Conservation (phyloP, 2,329 filamentous ascomycete genomes). For the Talaromyces sp. region DNA sequence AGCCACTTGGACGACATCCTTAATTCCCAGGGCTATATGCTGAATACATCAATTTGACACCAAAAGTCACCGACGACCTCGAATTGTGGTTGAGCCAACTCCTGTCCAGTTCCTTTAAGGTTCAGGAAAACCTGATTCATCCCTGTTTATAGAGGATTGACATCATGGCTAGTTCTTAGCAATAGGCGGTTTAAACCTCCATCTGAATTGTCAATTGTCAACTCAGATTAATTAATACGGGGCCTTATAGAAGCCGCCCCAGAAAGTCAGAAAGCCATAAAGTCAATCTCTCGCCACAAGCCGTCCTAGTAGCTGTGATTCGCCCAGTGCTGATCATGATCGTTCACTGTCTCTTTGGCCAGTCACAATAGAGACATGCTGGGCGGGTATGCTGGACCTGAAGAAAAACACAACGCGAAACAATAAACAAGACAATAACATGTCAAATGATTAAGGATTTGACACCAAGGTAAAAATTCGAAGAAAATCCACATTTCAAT, state of each 20-base stretch:
- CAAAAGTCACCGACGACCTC: background rate
- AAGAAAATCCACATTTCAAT: background rate
- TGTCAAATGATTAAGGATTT: background rate
- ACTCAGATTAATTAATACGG: conserved; percentile 6
- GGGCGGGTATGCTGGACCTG: background rate
- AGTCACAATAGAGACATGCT: background rate
- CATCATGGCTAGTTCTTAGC: background rate
- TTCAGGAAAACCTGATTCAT: conserved; percentile 5
- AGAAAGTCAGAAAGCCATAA: background rate
- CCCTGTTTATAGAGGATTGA: background rate
- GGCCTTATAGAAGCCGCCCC: background rate
- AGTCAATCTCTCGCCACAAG: background rate
- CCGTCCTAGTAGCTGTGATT: background rate
- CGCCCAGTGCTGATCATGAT: background rate
- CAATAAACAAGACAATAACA: background rate
- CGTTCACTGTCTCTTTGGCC: background rate
- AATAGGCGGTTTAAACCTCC: too few relatives aligned
- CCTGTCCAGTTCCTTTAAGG: background rate
- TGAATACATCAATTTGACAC: background rate
- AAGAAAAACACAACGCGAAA: background rate
- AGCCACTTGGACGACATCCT: background rate
- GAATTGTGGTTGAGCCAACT: background rate
- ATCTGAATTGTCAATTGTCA: background rate
- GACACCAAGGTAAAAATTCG: background rate
- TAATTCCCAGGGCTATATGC: background rate